Conservation (phyloP, 202 grass and related monocot genomes). For the Zizania palustris region DNA sequence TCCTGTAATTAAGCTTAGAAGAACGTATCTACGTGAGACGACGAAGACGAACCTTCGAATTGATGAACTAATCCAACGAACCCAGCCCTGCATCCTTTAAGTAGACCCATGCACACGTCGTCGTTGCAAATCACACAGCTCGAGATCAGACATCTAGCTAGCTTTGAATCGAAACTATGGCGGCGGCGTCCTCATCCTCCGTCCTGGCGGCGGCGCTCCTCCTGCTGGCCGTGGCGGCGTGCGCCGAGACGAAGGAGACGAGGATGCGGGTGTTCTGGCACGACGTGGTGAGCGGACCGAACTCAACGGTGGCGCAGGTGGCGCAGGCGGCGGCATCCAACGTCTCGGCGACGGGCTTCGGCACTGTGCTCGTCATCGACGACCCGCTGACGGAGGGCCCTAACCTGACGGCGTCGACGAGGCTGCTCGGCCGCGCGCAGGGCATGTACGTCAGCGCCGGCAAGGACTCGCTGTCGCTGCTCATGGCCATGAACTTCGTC, state of each 20-base stretch:
- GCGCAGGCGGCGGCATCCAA: background rate
- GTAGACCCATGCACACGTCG: background rate
- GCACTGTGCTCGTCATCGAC: conserved; percentile 47
- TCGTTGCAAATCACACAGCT: background rate
- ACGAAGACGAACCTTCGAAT: background rate
- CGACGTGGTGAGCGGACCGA: conserved; percentile 54
- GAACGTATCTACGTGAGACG: background rate
- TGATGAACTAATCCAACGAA: background rate
- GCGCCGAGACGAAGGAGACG: conserved; percentile 18
- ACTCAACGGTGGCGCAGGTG: conserved; percentile 41
- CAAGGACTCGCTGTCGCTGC: conserved; percentile 38
- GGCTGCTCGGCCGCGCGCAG: conserved; percentile 54
- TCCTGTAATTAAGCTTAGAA: too few species aligned
- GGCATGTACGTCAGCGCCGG: conserved; percentile 49
- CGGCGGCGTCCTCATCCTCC: background rate
- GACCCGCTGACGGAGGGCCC: conserved; percentile 57
- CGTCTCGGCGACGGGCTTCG: conserved; percentile 23
- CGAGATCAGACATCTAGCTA: too few species aligned
- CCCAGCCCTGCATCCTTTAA: background rate
- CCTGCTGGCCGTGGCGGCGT: background rate
- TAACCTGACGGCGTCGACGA: conserved; percentile 40
- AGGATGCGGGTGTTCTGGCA: conserved; percentile 49
- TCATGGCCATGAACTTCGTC: conserved; percentile 68
- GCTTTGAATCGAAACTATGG: background rate
- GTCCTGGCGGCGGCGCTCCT: background rate